Percentiles rank a stretch among this genome's conserved stretches.
Conservation (phyloP, 1,139 yeast species). For the Candida sanyaensis region DNA sequence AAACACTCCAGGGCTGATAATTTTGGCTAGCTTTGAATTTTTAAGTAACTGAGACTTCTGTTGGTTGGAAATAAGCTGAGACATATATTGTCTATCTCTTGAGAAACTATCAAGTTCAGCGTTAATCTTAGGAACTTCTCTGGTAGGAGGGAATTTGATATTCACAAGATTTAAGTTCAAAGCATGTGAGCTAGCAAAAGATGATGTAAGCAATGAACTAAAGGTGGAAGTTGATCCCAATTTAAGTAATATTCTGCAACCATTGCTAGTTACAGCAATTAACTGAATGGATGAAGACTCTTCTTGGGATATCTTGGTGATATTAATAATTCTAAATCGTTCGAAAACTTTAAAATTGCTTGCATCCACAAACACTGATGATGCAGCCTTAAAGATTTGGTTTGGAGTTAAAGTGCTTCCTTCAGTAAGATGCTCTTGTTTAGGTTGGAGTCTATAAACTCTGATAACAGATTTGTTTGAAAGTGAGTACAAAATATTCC, state of each 20-base stretch:
- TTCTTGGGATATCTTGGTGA: conserved; percentile 58
- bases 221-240: conserved; percentile 36
- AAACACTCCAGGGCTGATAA: conserved; percentile 84
- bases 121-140: conserved; percentile 57
- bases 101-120: conserved; percentile 49
- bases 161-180: conserved; percentile 47
- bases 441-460: conserved; percentile 60
- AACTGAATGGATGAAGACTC: conserved; percentile 76
- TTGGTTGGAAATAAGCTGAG: conserved; percentile 45
- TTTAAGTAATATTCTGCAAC: conserved; percentile 75
- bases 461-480: conserved; percentile 83
- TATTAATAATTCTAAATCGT: conserved; percentile 58
- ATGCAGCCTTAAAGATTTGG: conserved; percentile 57
- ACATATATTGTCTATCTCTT: conserved; percentile 42
- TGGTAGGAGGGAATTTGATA: conserved; percentile 77
- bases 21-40: conserved; percentile 48
- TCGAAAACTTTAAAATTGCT: conserved; percentile 44
- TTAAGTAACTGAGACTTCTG: conserved; percentile 48
- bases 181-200: conserved; percentile 26
- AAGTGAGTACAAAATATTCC: conserved; percentile 77
- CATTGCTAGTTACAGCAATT: conserved; percentile 84
- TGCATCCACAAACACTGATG: conserved; percentile 53
- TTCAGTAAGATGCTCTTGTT: conserved; percentile 38
- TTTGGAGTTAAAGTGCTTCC: conserved; percentile 46
- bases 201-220: conserved; percentile 29